Base-by-base conservation (phyloP, 495 filamentous ascomycete genomes). In the Friedmanniomyces endolithicus region DNA sequence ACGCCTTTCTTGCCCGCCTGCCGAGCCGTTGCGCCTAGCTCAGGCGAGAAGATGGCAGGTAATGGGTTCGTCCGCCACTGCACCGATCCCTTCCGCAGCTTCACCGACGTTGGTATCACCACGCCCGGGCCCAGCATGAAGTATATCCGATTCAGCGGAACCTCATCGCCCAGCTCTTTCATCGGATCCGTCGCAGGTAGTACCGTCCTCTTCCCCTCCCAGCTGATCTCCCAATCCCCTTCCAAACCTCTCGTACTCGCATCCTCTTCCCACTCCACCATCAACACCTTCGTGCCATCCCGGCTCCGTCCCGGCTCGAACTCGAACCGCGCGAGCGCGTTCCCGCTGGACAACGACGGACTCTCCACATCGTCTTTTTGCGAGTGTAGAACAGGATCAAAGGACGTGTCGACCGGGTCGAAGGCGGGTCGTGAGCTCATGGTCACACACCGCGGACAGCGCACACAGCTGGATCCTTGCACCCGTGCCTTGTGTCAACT, bases 201-300 rank as follows among this genome's bases (percentile, higher is more conserved):
- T 12, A 84, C 76, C 0, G 79, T 74, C 23, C 72, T 74, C 67
- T 89, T 89, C 11, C 84, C 79, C 48, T 84, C 75, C 87, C 87
- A 90, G 7, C 78, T 78, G 11, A 94, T 80, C 39, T 82, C 76
- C 86, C 87, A 90, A 35, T 78, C 65, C 33, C 65, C 72, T 40
- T 64, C 67, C 63, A 43, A 66, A 65, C 27, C 68, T 64, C 22
- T 65, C 51, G 39, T 72, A 0, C 34, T 71, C 63, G 61, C 70
- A 57, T 80, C 74, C 33, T 81, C 80, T 59, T 86, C 80, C 86
- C 86, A 90, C 58, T 90, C 85, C 11, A 90, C 77, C 84, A 90
- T 87, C 46, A 90, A 65, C 45, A 94, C 82, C 70, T 90, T 90
- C 29, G 84, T 88, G 9, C 86, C 87, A 35, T 89, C 86, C 60